These are phyloP conservation scores for Monosporozyma siamensis DNA, from an alignment of 805 yeast genomes.

Conservation along the genomic window DNA sequence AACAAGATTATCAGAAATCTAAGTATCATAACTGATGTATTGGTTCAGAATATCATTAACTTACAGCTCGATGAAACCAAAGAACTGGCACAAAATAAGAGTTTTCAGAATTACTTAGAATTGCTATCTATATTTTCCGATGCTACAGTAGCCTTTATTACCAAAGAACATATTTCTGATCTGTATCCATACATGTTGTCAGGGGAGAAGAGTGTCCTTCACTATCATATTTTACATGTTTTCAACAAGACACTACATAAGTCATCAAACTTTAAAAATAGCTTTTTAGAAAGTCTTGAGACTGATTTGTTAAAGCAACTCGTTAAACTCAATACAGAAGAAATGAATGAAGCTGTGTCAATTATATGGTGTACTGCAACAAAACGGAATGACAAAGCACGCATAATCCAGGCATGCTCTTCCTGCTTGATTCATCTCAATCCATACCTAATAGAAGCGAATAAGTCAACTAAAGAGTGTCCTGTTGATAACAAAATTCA, in stretches of 20 bases:
- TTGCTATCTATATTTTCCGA: constrained; percentile 49
- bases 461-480: constrained; percentile 15
- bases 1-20: constrained; percentile 10
- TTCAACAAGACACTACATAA: constrained; percentile 42
- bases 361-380: constrained; percentile 49
- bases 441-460: constrained; percentile 35
- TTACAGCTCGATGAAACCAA: constrained; percentile 26
- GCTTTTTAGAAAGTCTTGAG: constrained; percentile 43
- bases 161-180: constrained; percentile 56
- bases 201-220: constrained; percentile 35
- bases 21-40: constrained; percentile 13
- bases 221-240: constrained; percentile 45
- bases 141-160: constrained; percentile 43
- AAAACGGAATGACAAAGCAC: constrained; percentile 37
- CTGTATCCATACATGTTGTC: constrained; percentile 57
- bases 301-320: constrained; percentile 43
- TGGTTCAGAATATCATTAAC: constrained; percentile 23
- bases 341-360: constrained; percentile 67
- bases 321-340: constrained; percentile 51
- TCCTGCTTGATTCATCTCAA: constrained; percentile 47
- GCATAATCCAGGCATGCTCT: constrained; percentile 52
- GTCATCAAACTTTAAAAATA: constrained; percentile 38
- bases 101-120: constrained; percentile 6
- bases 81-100: background rate
- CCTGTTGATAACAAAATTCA: constrained; percentile 38